Evolutionary conservation across 768 basidiomycete species (phyloP).

Genomic region (Kockovaella imperatae): DNA sequence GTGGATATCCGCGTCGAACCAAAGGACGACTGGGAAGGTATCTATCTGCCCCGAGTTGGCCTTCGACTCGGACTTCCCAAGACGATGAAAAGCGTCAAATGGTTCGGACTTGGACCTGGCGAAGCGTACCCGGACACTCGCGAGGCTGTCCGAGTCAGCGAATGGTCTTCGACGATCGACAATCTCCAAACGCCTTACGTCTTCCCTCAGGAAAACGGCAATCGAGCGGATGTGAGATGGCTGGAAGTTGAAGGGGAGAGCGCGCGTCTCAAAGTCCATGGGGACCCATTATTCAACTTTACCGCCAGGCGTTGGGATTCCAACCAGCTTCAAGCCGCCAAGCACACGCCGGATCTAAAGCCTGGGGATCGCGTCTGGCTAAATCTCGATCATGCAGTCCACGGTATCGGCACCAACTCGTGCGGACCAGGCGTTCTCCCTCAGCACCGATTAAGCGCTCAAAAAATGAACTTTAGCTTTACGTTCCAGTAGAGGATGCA

Average conservation of each 20-base stretch:
- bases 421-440: constrained; percentile 5
- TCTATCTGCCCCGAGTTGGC: constrained; percentile 3
- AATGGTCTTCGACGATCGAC: not conserved
- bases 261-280: not conserved
- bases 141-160: not conserved
- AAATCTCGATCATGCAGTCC: constrained; percentile 1
- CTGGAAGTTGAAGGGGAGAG: not conserved
- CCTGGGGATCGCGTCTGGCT: constrained; percentile 3
- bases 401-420: constrained; percentile 1
- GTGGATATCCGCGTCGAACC: not conserved
- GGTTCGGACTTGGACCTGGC: constrained; percentile 3
- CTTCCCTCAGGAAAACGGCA: constrained; percentile 8
- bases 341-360: constrained; percentile 3
- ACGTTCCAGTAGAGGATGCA: no score
- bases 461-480: not conserved
- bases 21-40: constrained; percentile 1
- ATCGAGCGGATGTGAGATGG: constrained; percentile 1
- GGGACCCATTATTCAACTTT: not conserved
- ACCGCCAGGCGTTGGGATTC: constrained; percentile 7
- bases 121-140: constrained; percentile 6
- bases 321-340: constrained; percentile 4
- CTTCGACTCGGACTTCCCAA: constrained; percentile 1
- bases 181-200: constrained; percentile 10
- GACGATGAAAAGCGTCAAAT: not conserved
- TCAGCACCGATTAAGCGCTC: not conserved